These are phyloP conservation scores for Cladosporium oxysporum DNA, from an alignment of 2,329 filamentous ascomycete species.

Conservation along the genomic window DNA sequence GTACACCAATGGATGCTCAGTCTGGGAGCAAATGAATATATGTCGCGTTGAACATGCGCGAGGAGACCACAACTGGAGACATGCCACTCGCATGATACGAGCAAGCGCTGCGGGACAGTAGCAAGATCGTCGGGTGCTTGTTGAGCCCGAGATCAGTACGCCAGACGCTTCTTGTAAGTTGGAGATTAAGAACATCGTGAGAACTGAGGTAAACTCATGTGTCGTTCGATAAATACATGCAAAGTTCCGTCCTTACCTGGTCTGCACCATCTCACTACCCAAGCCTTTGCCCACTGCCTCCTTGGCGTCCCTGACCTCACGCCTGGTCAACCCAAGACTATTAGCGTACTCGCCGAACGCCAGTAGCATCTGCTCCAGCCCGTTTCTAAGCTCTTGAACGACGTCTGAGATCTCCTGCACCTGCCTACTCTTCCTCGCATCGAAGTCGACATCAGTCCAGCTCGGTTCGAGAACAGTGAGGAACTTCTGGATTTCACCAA, in stretches of 20 bases:
- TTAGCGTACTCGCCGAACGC: conserved; percentile 74
- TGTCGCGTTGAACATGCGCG: no score
- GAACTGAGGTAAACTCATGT: neutral
- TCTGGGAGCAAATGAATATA: no score
- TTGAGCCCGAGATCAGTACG: neutral
- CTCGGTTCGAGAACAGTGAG: conserved; percentile 61
- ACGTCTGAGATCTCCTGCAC: conserved; percentile 71
- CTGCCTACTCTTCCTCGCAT: conserved; percentile 44
- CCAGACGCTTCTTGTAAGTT: neutral
- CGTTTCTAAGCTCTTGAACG: conserved; percentile 63
- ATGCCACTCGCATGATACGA: no score
- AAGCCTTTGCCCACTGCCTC: conserved; percentile 49
- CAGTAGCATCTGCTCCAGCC: conserved; percentile 65
- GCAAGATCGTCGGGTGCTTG: neutral
- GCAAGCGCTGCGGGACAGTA: no score
- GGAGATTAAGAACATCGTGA: neutral
- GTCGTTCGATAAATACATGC: neutral
- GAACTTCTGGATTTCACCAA: conserved; percentile 70
- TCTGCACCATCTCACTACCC: conserved; percentile 26
- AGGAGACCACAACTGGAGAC: no score
- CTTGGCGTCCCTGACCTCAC: conserved; percentile 73
- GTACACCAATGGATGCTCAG: conserved; percentile 5
- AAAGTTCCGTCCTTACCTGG: conserved; percentile 6
- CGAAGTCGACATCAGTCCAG: conserved; percentile 74
- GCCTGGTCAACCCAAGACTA: conserved; percentile 67